Percentiles rank a stretch among this genome's conserved stretches.
Conservation (phyloP, 139 green algal species). For the Dunaliella sp. region DNA sequence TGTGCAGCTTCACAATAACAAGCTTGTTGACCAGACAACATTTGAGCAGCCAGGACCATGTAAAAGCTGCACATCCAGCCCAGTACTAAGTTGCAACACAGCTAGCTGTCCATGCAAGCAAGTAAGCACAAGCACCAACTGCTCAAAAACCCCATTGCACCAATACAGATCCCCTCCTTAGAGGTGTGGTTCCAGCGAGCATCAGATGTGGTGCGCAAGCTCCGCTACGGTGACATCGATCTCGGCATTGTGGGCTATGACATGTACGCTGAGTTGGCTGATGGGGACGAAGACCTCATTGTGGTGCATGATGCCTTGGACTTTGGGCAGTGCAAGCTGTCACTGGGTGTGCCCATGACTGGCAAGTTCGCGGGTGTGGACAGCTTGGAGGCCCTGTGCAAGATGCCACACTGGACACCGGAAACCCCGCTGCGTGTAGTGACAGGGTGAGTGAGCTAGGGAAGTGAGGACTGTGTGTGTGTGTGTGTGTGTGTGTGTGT, state of each 20-base stretch:
- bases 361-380: conserved; percentile 58
- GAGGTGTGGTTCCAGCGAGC: conserved; percentile 99
- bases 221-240: conserved; percentile 89
- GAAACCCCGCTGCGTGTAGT: conserved; percentile 74
- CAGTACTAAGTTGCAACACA: too few relatives aligned
- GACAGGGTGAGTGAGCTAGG: conserved; percentile 25
- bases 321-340: conserved; percentile 94
- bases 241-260: conserved; percentile 96
- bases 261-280: conserved; percentile 90
- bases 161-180: conserved; percentile 76
- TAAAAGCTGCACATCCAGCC: too few relatives aligned
- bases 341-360: conserved; percentile 82
- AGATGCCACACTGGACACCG: conserved; percentile 81
- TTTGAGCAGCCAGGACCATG: too few relatives aligned
- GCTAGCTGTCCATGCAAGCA: too few relatives aligned
- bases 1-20: too few relatives aligned
- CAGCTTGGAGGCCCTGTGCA: conserved; percentile 63
- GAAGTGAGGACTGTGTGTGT: background rate
- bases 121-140: too few relatives aligned
- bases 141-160: too few relatives aligned
- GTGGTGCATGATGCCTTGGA: conserved; percentile 77
- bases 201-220: conserved; percentile 93
- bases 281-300: conserved; percentile 64
- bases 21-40: too few relatives aligned
- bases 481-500: background rate